Base-by-base conservation (phyloP, 495 filamentous ascomycete genomes). In the Aspergillus panamensis region DNA sequence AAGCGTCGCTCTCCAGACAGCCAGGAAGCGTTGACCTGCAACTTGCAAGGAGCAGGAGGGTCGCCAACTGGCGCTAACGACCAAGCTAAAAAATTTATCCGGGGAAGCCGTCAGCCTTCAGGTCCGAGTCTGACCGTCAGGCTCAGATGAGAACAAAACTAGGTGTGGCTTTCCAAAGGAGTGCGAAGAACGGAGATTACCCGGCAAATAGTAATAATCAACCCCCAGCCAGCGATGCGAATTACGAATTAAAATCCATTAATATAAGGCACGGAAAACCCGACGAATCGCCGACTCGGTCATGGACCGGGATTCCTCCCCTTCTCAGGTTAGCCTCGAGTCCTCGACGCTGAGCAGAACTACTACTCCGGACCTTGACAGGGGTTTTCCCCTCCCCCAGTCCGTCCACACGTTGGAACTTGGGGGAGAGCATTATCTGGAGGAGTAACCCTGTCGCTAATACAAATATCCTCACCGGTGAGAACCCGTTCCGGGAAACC, bases 131-230 rank as follows among this genome's bases (percentile, higher is more conserved):
- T 8, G 33, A 35, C 8, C 13, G 33, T 35, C 8, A 35, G 10
- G 8, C 3, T n/a, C 10, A 8, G 3, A 39, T 39, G 2, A 39
- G 35, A 39, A 8, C 0, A 39, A 5, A 25, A 25, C 25, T 25
- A 25, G 25, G 25, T 25, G 25, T 25, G 25, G 25, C 50, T 6
- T 21, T 13, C 13, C 16, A 1, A 39, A 40, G 16, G 13, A 7
- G 31, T 6, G 53, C 47, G 53, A 44, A 56, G 32, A 39, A 42
- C 53, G 53, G 53, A 56, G 29, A 56, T 56, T 49, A 49, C 12
- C 44, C 33, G 53, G 16, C 44, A 39, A 39, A 12, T 39, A 39
- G 8, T 5, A 25, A 25, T 25, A n/a, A n/a, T n/a, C n/a, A n/a
- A n/a, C n/a, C n/a, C n/a, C n/a, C n/a, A n/a, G n/a, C n/a, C n/a